Evolutionary conservation across 148 eudicot species (phyloP).

Genomic region (Spergularia bocconei): DNA sequence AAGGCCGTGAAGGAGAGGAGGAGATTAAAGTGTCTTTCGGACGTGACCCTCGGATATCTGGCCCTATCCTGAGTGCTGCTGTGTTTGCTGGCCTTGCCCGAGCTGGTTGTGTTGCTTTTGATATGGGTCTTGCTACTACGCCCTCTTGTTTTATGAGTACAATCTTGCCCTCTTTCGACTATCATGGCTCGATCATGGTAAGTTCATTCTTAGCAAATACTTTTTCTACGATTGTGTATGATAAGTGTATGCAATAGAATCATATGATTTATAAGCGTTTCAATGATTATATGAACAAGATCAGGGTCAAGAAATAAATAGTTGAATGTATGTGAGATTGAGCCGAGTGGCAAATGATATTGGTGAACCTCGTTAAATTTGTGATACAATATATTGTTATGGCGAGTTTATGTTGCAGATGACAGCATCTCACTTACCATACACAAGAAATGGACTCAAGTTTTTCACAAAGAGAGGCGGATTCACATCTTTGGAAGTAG

Average conservation of each 20-base stretch:
- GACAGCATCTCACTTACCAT: constrained; percentile 96
- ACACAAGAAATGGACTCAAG: constrained; percentile 88
- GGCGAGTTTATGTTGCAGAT: constrained; percentile 39
- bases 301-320: too few relatives aligned
- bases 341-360: too few relatives aligned
- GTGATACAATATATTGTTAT: neutral
- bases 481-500: constrained; percentile 71
- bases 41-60: constrained; percentile 71
- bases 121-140: constrained; percentile 93
- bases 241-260: too few relatives aligned
- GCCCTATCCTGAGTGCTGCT: constrained; percentile 58
- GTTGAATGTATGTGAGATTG: too few relatives aligned
- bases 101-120: constrained; percentile 63
- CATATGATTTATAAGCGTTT: too few relatives aligned
- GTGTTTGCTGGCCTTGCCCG: constrained; percentile 70
- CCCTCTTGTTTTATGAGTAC: constrained; percentile 99
- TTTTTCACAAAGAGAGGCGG: constrained; percentile 89
- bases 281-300: too few relatives aligned
- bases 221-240: too few relatives aligned
- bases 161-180: constrained; percentile 61
- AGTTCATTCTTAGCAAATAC: neutral
- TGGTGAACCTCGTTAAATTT: too few relatives aligned
- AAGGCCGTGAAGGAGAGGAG: constrained; percentile 2
- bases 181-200: constrained; percentile 94
- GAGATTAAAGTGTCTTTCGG: constrained; percentile 69